Conservation (phyloP, 2,329 filamentous ascomycete species). For the Coniochaeta sp. region DNA sequence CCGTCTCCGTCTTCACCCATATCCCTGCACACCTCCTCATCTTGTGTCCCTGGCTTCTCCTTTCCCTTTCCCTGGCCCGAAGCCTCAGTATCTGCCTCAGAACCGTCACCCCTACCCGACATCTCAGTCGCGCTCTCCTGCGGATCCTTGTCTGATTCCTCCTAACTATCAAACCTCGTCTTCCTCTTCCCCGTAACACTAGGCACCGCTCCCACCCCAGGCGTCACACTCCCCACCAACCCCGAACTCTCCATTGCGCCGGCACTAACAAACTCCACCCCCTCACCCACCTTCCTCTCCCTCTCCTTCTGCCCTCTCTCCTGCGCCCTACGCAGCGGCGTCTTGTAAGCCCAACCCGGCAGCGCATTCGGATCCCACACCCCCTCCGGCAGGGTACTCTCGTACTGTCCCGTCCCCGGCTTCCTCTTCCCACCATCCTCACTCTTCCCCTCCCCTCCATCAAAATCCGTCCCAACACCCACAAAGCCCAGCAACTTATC, state of each 20-base stretch:
- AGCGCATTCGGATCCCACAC: constrained; percentile 53
- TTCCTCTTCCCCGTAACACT: constrained; percentile 20
- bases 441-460: constrained; percentile 19
- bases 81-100: too few species aligned
- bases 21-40: too few species aligned
- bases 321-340: constrained; percentile 41
- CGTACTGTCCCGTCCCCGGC: constrained; percentile 49
- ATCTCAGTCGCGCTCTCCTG: too few species aligned
- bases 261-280: constrained; percentile 44
- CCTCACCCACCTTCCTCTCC: constrained; percentile 33
- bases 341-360: constrained; percentile 46
- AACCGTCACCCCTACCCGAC: too few species aligned
- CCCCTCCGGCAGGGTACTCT: constrained; percentile 45
- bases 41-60: too few species aligned
- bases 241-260: constrained; percentile 14
- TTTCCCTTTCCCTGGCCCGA: too few species aligned
- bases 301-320: constrained; percentile 36
- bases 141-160: too few species aligned
- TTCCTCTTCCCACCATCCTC: constrained; percentile 28
- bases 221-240: constrained; percentile 23
- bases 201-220: constrained; percentile 4
- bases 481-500: constrained; percentile 69
- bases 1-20: too few species aligned
- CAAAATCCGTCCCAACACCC: constrained; percentile 22
- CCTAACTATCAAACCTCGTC: constrained; percentile 27